These are phyloP conservation scores for Monascus ruber DNA, from an alignment of 2,329 filamentous ascomycete genomes.

Conservation along the genomic window DNA sequence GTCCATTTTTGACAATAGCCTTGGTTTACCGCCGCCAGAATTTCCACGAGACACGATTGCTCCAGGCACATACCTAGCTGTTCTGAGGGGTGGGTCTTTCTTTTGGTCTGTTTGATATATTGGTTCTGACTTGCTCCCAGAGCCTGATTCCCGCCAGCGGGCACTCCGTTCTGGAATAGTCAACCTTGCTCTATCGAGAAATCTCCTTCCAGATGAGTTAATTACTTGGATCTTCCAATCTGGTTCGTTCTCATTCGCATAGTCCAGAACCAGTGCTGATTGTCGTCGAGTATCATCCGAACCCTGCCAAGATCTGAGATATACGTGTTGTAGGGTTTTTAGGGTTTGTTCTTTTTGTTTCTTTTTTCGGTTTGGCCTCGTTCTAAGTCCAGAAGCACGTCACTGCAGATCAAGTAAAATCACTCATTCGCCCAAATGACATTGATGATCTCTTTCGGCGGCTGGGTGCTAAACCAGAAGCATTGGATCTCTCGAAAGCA, in stretches of 20 bases:
- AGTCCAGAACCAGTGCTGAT: constrained; percentile 3
- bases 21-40: constrained; percentile 11
- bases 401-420: constrained; percentile 17
- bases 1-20: constrained; percentile 42
- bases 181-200: constrained; percentile 40
- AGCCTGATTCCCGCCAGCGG: constrained; percentile 43
- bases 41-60: constrained; percentile 26
- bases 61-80: constrained; percentile 17
- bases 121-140: constrained; percentile 15
- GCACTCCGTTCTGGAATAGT: constrained; percentile 53
- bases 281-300: constrained; percentile 40
- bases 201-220: constrained; percentile 49
- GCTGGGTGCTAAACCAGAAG: constrained; percentile 44
- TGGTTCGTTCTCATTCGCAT: constrained; percentile 12
- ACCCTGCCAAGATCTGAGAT: constrained; percentile 42
- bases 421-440: constrained; percentile 25
- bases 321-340: constrained; percentile 49
- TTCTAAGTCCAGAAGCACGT: constrained; percentile 10
- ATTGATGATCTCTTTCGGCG: constrained; percentile 45
- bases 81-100: constrained; percentile 21
- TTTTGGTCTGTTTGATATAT: neutral
- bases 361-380: neutral
- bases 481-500: constrained; percentile 25
- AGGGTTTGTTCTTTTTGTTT: constrained; percentile 23
- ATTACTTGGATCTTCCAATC: constrained; percentile 50